Evolutionary conservation across 345 rosid genomes (phyloP), one percentile per base, ranked within the genome.

Genomic region (Arabis alpina): DNA sequence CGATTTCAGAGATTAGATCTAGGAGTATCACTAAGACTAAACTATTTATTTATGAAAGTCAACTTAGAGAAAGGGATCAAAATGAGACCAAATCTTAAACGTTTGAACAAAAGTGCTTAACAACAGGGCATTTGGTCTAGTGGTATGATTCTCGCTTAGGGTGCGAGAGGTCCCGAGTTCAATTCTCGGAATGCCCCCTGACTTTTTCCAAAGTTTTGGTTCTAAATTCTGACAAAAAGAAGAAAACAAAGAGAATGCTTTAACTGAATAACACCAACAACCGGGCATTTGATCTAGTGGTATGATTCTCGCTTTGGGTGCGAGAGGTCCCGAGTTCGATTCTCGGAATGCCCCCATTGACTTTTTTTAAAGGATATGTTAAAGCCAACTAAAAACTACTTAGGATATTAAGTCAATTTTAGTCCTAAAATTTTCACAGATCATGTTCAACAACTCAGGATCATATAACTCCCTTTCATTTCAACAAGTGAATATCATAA

Each of bases 101-200:
- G 32, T 28, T 4, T 28, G 32, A 28, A 28, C 32, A 3, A 28
- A 28, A 28, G 32, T 5, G 8, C 36, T 32, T 32, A 32, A 32
- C 36, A 32, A 62, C 55, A 34, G 85, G 85, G 93, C 88, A 83
- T 86, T 86, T 36, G 40, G 40, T 36, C 40, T 36, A 36, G 32
- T 85, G 92, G 84, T 68, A 83, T 82, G 85, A 86, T 82, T 84
- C 91, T 86, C 84, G 83, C 91, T 86, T 89, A 75, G 88, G 85
- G 89, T 88, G 90, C 80, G 81, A 90, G 90, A 85, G 85, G 88
- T 90, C 90, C 85, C 73, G 81, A 89, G 87, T 85, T 84, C 64
- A 69, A 81, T 88, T 90, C 86, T 81, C 80, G 77, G 84, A 86
- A 82, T 76, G 86, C 87, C 90, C 88, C 88, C 34, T 32, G n/a